Evolutionary conservation across 2,329 filamentous ascomycete genomes (phyloP).

Genomic region (Macrophomina pseudophaseolina): DNA sequence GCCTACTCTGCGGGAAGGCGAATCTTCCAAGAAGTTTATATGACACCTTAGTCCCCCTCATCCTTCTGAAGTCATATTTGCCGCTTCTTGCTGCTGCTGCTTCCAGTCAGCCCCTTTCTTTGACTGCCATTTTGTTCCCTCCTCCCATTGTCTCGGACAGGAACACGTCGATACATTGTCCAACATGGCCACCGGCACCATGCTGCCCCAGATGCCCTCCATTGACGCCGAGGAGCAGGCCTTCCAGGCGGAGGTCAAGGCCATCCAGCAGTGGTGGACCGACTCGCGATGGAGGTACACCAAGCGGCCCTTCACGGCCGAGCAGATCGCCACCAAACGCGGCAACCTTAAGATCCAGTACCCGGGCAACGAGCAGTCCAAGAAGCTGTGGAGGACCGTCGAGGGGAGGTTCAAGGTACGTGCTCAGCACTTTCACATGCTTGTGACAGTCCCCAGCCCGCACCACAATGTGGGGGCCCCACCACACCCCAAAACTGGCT

Average conservation of each 20-base stretch:
- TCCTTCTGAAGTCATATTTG: conserved; percentile 9
- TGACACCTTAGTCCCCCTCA: conserved; percentile 25
- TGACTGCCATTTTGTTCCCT: not conserved
- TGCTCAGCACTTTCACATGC: conserved; percentile 35
- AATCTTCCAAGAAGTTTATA: conserved; percentile 21
- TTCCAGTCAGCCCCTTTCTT: not conserved
- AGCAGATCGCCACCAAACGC: conserved; percentile 95
- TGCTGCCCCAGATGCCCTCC: conserved; percentile 43
- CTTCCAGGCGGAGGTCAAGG: conserved; percentile 81
- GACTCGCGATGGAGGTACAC: conserved; percentile 92
- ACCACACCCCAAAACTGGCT: conserved; percentile 1
- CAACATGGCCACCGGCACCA: conserved; percentile 25
- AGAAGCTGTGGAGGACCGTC: conserved; percentile 93
- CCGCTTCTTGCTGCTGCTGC: conserved; percentile 3
- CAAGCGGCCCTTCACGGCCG: conserved; percentile 89
- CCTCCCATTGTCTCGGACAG: too few species aligned
- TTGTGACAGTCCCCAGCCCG: not conserved
- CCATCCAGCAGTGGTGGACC: conserved; percentile 93
- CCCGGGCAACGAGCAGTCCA: conserved; percentile 83
- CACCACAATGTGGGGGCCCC: not conserved
- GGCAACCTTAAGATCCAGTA: conserved; percentile 91
- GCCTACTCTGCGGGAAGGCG: not conserved
- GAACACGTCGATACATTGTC: not conserved
- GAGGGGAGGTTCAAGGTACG: conserved; percentile 81
- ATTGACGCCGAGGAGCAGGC: conserved; percentile 72